Evolutionary conservation across 345 rosid species (phyloP).

Genomic region (Eucalyptus viminalis): DNA sequence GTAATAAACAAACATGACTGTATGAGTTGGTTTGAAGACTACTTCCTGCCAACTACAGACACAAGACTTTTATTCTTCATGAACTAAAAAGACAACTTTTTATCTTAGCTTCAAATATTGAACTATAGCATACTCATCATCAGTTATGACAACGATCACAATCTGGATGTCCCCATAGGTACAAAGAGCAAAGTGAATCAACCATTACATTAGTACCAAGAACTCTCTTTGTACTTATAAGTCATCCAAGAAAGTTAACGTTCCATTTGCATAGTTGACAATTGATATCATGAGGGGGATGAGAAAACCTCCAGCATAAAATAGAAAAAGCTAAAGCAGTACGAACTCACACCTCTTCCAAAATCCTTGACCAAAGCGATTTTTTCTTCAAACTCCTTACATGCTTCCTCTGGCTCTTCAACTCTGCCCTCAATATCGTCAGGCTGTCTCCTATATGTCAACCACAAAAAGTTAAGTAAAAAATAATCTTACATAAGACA

Average conservation of each 20-base stretch:
- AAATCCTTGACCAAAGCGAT: slow-evolving; percentile 92
- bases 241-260: background rate
- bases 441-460: slow-evolving; percentile 58
- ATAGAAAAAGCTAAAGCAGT: background rate
- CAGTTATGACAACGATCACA: background rate
- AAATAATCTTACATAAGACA: background rate
- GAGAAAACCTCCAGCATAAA: background rate
- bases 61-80: background rate
- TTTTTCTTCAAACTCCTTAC: slow-evolving; percentile 84
- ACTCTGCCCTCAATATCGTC: slow-evolving; percentile 78
- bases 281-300: background rate
- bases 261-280: background rate
- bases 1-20: background rate
- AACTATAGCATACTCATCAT: background rate
- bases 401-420: slow-evolving; percentile 87
- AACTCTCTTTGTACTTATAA: background rate
- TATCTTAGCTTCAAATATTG: background rate
- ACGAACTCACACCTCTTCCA: slow-evolving; percentile 67
- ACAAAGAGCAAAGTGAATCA: background rate
- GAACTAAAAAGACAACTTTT: background rate
- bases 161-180: background rate
- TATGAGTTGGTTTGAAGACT: background rate
- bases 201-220: background rate
- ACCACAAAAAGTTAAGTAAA: background rate
- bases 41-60: background rate